phyloP scores from a whole-genome alignment of 345 rosid species.

The Eucalyptus fibrosa region DNA sequence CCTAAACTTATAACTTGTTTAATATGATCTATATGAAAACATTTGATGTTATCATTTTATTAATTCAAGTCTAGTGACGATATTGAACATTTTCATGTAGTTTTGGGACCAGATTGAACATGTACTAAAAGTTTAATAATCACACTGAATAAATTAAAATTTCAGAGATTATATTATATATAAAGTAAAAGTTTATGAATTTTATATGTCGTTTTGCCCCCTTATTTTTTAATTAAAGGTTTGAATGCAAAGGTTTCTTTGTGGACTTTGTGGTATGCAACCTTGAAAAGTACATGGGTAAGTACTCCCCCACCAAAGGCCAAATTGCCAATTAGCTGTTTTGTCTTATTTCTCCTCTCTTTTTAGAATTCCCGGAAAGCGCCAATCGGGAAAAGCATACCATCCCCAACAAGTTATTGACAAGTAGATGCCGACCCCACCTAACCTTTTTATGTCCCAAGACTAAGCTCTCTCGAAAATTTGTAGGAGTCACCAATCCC shows the following conservation, averaged over 20 bases:
- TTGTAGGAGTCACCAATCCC: background rate
- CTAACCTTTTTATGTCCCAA: background rate
- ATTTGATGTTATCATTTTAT: too few relatives aligned
- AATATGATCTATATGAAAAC: too few relatives aligned
- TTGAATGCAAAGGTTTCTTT: background rate
- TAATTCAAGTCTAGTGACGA: too few relatives aligned
- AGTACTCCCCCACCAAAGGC: background rate
- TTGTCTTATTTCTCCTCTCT: background rate
- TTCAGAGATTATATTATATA: too few relatives aligned
- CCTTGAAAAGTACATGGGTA: background rate
- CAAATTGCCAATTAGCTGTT: background rate
- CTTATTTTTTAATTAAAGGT: background rate
- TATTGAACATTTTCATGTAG: too few relatives aligned
- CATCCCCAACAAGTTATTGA: background rate
- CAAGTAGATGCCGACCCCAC: background rate
- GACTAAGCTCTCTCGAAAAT: background rate
- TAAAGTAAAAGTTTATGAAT: background rate
- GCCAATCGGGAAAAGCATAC: background rate
- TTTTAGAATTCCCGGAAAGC: background rate
- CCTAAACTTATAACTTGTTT: background rate
- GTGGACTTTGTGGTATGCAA: background rate
- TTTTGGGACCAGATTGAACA: rapidly evolving
- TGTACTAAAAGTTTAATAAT: too few relatives aligned
- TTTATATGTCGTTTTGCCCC: rapidly evolving
- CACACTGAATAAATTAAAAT: background rate